Base-by-base conservation (phyloP, 345 rosid genomes). In the Gossypium sturtianum region DNA sequence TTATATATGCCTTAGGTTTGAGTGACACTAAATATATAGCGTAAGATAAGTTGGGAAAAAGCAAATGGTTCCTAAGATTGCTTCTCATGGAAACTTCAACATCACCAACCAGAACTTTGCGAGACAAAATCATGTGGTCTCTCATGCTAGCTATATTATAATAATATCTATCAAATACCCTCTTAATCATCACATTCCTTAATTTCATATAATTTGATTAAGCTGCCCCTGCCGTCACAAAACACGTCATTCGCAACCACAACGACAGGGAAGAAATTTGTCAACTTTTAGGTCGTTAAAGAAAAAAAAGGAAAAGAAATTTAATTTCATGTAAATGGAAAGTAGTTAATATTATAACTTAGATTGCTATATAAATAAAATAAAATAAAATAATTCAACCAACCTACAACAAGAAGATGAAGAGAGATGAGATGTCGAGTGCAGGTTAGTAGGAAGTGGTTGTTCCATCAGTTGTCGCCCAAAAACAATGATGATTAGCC, bases 381-480 rank as follows among this genome's bases (percentile, higher is more conserved):
- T 17, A 43, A 67, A 68, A 69, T 47, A 34, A 34, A 34, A 34
- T 4, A 5, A 34, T 71, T 71, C 38, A 71, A 71, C 19, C 23
- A 76, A 69, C 75, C 69, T 34, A 76, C 77, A 44, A 44, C 75
- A 49, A 75, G 74, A 81, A 66, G 57, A 52, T 52, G 81, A 78
- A 74, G 80, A 72, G 63, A 70, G 84, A 84, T 86, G 84, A 85
- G 82, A 76, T 77, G 85, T 88, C 78, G 68, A 82, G 78, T 78
- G 80, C 80, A 74, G 75, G 78, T 74, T 51, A 77, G 73, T 78
- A 76, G 76, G 75, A 75, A 79, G 91, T 90, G 79, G 97, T 89
- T 91, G 90, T 78, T 61, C 86, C 77, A 82, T 91, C 97, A 88
- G 86, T 91, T 89, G 81, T 79, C 82, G 87, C 23, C 59, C 59